These are phyloP conservation scores for Discostella stelligera DNA, from an alignment of 352 stramenopile species.

Conservation along the genomic window DNA sequence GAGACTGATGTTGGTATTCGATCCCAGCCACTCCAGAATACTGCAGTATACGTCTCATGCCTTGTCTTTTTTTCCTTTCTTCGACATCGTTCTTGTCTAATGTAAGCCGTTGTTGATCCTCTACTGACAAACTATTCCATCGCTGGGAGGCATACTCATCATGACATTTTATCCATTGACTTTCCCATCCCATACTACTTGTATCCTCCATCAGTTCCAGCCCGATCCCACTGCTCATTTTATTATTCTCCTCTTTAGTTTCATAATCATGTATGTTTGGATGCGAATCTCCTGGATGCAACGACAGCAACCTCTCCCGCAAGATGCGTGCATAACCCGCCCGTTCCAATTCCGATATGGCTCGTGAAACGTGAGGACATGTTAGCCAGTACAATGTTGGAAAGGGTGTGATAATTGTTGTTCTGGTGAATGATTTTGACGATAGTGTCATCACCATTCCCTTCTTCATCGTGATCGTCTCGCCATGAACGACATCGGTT, in stretches of 20 bases:
- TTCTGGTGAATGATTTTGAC: not conserved
- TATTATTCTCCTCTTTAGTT: too few relatives aligned
- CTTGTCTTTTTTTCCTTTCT: slow-evolving; percentile 28
- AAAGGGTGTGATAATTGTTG: slow-evolving; percentile 53
- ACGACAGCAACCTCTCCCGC: slow-evolving; percentile 22
- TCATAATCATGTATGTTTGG: too few relatives aligned
- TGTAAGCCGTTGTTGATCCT: slow-evolving; percentile 60
- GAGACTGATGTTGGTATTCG: slow-evolving; percentile 6
- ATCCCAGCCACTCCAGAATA: slow-evolving; percentile 68
- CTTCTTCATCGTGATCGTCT: not conserved
- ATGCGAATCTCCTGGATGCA: too few relatives aligned
- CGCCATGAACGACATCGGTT: not conserved
- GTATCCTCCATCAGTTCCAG: slow-evolving; percentile 18
- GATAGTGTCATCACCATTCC: slow-evolving; percentile 15
- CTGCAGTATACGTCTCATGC: slow-evolving; percentile 65
- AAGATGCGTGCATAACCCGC: slow-evolving; percentile 56
- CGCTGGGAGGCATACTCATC: slow-evolving; percentile 57
- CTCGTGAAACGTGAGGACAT: slow-evolving; percentile 53
- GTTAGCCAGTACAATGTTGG: slow-evolving; percentile 75
- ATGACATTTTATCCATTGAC: slow-evolving; percentile 50
- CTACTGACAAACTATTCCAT: slow-evolving; percentile 53
- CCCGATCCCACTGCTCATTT: slow-evolving; percentile 20
- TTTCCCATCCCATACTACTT: not conserved
- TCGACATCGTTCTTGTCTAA: not conserved
- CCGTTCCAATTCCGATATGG: slow-evolving; percentile 67